Conservation (phyloP, 2,329 filamentous ascomycete species). For the Calonectria honghensis region DNA sequence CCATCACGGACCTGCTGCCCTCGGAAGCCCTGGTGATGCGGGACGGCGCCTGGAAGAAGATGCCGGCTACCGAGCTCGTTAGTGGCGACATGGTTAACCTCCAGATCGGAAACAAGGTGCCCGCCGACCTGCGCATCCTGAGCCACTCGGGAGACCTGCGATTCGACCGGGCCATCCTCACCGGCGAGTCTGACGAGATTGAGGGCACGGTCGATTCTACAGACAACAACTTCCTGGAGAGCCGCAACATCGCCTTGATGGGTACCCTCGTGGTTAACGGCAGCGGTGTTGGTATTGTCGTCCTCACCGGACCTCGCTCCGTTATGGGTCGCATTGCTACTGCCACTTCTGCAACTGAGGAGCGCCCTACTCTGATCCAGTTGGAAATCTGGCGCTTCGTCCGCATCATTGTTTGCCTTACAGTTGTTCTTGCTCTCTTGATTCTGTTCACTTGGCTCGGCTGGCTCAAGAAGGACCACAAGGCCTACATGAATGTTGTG, state of each 20-base stretch:
- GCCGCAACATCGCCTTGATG: constrained; percentile 66
- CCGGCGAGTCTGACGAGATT: constrained; percentile 65
- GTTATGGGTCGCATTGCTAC: constrained; percentile 66
- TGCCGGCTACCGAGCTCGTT: constrained; percentile 66
- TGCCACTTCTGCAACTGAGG: constrained; percentile 61
- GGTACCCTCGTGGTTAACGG: constrained; percentile 65
- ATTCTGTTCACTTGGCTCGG: constrained; percentile 68
- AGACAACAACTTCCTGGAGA: constrained; percentile 65
- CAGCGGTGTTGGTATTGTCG: constrained; percentile 61
- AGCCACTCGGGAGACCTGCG: constrained; percentile 64
- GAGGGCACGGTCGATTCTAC: constrained; percentile 64
- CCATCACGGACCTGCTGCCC: constrained; percentile 67
- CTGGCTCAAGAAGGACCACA: constrained; percentile 63
- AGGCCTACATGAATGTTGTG: constrained; percentile 63
- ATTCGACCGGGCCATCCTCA: constrained; percentile 65
- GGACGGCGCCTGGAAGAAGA: constrained; percentile 63
- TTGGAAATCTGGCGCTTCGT: constrained; percentile 67
- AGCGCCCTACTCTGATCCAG: constrained; percentile 63
- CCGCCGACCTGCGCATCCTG: constrained; percentile 67
- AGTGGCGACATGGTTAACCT: constrained; percentile 68
- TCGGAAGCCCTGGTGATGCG: constrained; percentile 66
- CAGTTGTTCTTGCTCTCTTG: constrained; percentile 60
- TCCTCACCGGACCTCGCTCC: constrained; percentile 62
- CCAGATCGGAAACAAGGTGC: constrained; percentile 68
- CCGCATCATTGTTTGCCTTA: constrained; percentile 63